Evolutionary conservation across 108 stramenopile species (phyloP).

Genomic region (Conticribra weissflogii): DNA sequence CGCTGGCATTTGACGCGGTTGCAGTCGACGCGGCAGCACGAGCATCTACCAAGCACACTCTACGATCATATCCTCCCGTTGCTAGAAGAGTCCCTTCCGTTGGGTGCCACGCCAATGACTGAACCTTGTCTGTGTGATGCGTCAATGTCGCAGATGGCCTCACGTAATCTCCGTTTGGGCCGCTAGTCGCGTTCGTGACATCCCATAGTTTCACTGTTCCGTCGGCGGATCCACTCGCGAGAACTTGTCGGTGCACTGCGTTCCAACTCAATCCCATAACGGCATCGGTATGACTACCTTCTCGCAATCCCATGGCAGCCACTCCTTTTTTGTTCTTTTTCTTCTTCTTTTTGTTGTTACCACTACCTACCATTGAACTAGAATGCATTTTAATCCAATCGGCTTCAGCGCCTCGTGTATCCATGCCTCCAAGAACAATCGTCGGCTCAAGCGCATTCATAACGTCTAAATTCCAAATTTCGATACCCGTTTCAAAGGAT

Average conservation of each 20-base stretch:
- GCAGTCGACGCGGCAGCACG: slow-evolving; percentile 45
- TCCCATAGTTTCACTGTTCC: slow-evolving; percentile 97
- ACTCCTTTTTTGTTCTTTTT: slow-evolving; percentile 58
- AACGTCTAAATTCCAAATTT: slow-evolving; percentile 99
- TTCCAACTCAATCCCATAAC: slow-evolving; percentile 98
- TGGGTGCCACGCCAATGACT: slow-evolving; percentile 94
- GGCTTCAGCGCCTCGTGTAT: slow-evolving; percentile 77
- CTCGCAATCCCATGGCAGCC: slow-evolving; percentile 46
- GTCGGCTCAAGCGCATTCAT: slow-evolving; percentile 97
- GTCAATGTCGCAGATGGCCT: slow-evolving; percentile 78
- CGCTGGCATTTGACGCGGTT: slow-evolving; percentile 26
- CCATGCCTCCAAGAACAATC: slow-evolving; percentile 90
- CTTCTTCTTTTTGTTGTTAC: slow-evolving; percentile 55
- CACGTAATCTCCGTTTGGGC: slow-evolving; percentile 48
- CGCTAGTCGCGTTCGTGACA: slow-evolving; percentile 67
- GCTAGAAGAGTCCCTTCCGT: slow-evolving; percentile 91
- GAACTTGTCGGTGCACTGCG: slow-evolving; percentile 89
- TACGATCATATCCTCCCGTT: slow-evolving; percentile 91
- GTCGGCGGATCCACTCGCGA: slow-evolving; percentile 98
- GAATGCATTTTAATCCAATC: slow-evolving; percentile 69
- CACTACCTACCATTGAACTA: slow-evolving; percentile 23
- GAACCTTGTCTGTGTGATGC: slow-evolving; percentile 97
- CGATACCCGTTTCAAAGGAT: slow-evolving; percentile 96
- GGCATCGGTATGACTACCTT: slow-evolving; percentile 95
- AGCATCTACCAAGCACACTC: slow-evolving; percentile 87